phyloP scores from a whole-genome alignment of 2,329 filamentous ascomycete species.

The Clarireedia monteithiana region DNA sequence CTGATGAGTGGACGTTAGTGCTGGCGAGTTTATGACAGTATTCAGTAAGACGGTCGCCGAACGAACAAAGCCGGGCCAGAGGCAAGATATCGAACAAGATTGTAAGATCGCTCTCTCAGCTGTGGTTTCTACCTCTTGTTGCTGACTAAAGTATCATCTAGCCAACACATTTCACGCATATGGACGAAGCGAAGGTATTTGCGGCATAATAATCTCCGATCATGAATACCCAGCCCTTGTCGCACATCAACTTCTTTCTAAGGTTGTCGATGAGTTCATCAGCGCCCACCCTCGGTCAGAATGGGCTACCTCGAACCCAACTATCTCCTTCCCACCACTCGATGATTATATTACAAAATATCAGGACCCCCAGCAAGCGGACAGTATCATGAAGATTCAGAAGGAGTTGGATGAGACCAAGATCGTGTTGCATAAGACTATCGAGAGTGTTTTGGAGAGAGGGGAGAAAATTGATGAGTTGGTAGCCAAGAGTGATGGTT shows the following conservation, averaged over 20 bases:
- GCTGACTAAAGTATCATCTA: slow-evolving; percentile 22
- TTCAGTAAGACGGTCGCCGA: slow-evolving; percentile 85
- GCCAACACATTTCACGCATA: slow-evolving; percentile 75
- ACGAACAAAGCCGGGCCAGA: slow-evolving; percentile 69
- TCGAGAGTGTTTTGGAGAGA: slow-evolving; percentile 77
- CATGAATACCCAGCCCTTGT: slow-evolving; percentile 69
- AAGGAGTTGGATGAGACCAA: slow-evolving; percentile 96
- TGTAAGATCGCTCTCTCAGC: slow-evolving; percentile 34
- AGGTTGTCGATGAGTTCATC: slow-evolving; percentile 82
- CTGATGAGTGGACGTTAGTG: slow-evolving; percentile 26
- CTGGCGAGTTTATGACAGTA: slow-evolving; percentile 68
- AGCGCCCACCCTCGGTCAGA: slow-evolving; percentile 62
- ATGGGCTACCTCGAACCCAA: slow-evolving; percentile 49
- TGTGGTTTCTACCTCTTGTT: background rate
- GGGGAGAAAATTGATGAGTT: slow-evolving; percentile 95
- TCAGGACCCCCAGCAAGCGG: slow-evolving; percentile 72
- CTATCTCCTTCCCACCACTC: slow-evolving; percentile 61
- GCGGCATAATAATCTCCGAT: slow-evolving; percentile 70
- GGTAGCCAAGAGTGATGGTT: slow-evolving; percentile 84
- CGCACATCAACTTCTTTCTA: slow-evolving; percentile 79
- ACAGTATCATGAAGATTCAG: slow-evolving; percentile 93
- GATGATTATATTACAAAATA: slow-evolving; percentile 65
- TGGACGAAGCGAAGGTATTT: slow-evolving; percentile 64
- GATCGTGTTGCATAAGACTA: slow-evolving; percentile 94
- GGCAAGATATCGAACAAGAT: slow-evolving; percentile 80